Evolutionary conservation across 305 asterid genomes (phyloP).

Genomic region (Fraxinus velutina): DNA sequence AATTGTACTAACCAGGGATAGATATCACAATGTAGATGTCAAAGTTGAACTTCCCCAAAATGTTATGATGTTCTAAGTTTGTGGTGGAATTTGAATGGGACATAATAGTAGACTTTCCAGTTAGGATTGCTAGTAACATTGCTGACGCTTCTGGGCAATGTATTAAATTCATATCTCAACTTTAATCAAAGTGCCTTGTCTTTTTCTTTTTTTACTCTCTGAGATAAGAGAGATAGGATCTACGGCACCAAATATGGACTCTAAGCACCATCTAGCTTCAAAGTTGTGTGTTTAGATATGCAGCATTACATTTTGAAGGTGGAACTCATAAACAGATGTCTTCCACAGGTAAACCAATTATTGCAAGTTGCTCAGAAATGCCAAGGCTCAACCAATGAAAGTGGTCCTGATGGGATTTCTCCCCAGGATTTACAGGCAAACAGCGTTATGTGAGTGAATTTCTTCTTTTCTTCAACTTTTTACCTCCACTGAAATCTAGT

Average conservation of each 20-base stretch:
- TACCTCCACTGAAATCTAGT: background rate
- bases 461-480: background rate
- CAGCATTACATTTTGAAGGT: background rate
- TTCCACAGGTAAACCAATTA: constrained; percentile 73
- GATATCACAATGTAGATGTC: background rate
- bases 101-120: background rate
- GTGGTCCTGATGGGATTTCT: constrained; percentile 80
- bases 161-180: background rate
- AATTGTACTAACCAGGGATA: background rate
- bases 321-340: constrained; percentile 19
- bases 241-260: background rate
- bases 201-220: background rate
- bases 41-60: background rate
- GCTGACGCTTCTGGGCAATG: background rate
- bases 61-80: background rate
- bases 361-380: constrained; percentile 92
- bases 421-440: constrained; percentile 83
- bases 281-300: background rate
- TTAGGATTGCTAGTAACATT: background rate
- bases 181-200: background rate
- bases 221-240: background rate
- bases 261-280: background rate
- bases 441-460: constrained; percentile 67
- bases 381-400: constrained; percentile 72
- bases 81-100: background rate